Conservation (phyloP, 148 eudicot species). For the Chenopodium suecicum region DNA sequence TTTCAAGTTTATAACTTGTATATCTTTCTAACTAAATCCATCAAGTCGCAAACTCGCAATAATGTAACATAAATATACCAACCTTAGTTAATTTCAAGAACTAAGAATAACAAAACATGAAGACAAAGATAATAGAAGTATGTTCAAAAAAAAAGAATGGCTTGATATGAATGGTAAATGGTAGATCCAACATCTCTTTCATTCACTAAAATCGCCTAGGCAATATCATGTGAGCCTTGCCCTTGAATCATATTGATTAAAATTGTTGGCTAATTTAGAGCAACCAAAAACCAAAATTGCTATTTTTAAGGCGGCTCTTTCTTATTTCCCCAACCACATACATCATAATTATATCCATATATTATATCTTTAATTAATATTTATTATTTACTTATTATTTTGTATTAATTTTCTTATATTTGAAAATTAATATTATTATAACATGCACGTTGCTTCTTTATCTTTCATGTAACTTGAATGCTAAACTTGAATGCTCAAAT, state of each 20-base stretch:
- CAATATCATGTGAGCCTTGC: conserved; percentile 22
- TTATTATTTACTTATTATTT: background rate
- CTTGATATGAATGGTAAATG: background rate
- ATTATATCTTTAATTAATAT: background rate
- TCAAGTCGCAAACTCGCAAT: too few relatives aligned
- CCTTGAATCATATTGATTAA: conserved; percentile 10
- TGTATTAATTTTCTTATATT: background rate
- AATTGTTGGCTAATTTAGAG: background rate
- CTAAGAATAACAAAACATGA: background rate
- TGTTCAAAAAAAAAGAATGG: background rate
- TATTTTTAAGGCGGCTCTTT: background rate
- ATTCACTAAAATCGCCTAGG: conserved; percentile 11
- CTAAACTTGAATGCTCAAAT: conserved; percentile 21
- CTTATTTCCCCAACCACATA: conserved; percentile 7
- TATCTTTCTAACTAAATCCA: too few relatives aligned
- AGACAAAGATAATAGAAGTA: background rate
- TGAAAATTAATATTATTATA: background rate
- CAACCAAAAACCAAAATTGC: background rate
- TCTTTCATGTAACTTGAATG: conserved; percentile 27
- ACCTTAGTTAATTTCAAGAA: background rate
- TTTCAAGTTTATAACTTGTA: too few relatives aligned
- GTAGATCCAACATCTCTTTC: conserved; percentile 18
- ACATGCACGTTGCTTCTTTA: conserved; percentile 24
- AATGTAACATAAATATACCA: too few relatives aligned
- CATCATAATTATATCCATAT: background rate